Base-by-base conservation (phyloP, 2,329 filamentous ascomycete genomes). In the Cordyceps cicadae region DNA sequence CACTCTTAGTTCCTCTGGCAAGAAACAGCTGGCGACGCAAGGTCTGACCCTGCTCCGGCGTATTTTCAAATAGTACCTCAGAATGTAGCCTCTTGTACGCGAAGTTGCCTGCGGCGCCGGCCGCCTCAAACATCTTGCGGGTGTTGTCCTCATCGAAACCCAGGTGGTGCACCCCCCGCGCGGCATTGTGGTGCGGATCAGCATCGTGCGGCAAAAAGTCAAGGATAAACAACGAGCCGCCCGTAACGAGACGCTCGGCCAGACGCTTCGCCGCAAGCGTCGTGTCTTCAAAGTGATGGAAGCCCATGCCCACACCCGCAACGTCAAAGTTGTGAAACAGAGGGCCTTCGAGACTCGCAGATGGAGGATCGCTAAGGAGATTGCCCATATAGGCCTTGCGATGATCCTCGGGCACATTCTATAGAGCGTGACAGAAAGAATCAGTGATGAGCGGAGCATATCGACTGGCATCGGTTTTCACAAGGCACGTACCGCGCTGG, bases 271-370 rank as follows among this genome's bases (percentile, higher is more conserved):
- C 80, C 0, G 85, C 83, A 34, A 86, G 73, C 2, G 75, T 76
- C 4, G 87, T 84, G 66, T 90, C 78, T 63, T 84, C 81, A 60
- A 90, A 87, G 70, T 90, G 87, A 70, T 88, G 86, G 64, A 87
- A 81, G 1, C 83, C 85, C 49, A 85, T 72, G 39, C 85, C 85
- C 19, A 89, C 81, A 48, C 79, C 80, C 6, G 82, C 82, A 41
- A 88, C 68, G 70, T 93, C 88, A 68, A 93, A 91, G 68, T 84
- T 77, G 70, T 79, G 82, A 75, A 88, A 90, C 37, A 85, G 79
- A 11, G 81, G 74, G 54, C 79, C 80, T 45, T 82, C 75, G 63
- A 92, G 81, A 24, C 80, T 74, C 1, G 78, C 74, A 19, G 87
- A 79, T 48, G 79, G 75, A 3, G 77, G 68, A 52, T 80, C 76